Evolutionary conservation across 805 yeast genomes (phyloP).

Genomic region (Hanseniaspora vineae): DNA sequence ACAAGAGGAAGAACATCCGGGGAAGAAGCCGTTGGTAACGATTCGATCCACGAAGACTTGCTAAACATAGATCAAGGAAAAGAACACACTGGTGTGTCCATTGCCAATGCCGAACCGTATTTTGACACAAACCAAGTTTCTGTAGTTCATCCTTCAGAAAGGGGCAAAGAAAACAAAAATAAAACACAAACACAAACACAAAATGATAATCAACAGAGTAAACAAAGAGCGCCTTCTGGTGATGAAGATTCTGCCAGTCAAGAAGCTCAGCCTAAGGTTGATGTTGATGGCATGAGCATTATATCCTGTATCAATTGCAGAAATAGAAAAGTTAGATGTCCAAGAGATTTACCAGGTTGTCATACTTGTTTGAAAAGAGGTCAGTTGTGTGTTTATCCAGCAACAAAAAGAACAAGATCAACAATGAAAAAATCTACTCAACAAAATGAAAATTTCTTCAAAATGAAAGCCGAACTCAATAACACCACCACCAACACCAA

Average conservation of each 20-base stretch:
- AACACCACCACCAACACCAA: too few relatives aligned
- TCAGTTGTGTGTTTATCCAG: conserved; percentile 18
- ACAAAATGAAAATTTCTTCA: too few relatives aligned
- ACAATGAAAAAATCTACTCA: background rate
- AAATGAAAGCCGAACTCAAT: too few relatives aligned
- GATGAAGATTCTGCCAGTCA: background rate
- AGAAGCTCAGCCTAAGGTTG: background rate
- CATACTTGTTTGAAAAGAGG: conserved; percentile 24
- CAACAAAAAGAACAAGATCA: background rate
- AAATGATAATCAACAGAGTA: background rate
- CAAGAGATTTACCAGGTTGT: conserved; percentile 31
- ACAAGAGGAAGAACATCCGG: too few relatives aligned
- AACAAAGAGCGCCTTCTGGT: too few relatives aligned
- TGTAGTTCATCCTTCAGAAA: too few relatives aligned
- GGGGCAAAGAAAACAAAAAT: background rate
- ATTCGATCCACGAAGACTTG: too few relatives aligned
- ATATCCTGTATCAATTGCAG: conserved; percentile 11
- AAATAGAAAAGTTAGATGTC: conserved; percentile 27
- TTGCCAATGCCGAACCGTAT: too few relatives aligned
- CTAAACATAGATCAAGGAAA: too few relatives aligned
- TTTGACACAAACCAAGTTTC: too few relatives aligned
- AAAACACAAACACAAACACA: background rate
- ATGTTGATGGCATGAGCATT: background rate
- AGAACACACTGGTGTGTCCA: too few relatives aligned
- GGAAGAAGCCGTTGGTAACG: too few relatives aligned